A percentile compares a stretch with the other conserved stretches of the same genome.
phyloP scores from a whole-genome alignment of 345 rosid species.

The Aethionema arabicum region DNA sequence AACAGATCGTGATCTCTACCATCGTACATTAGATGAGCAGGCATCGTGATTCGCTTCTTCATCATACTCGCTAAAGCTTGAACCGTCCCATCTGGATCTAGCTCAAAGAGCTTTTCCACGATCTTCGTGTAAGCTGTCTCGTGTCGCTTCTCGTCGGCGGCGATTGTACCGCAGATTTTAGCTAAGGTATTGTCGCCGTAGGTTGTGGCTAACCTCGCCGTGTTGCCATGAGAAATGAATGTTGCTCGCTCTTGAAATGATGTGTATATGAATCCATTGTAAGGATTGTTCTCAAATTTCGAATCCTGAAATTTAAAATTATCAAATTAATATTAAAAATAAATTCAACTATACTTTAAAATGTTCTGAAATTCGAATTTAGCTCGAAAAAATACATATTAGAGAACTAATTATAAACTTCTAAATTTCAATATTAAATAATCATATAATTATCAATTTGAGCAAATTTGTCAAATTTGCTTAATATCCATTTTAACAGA shows the following conservation, averaged over 20 bases:
- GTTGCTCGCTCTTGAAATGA: slow-evolving; percentile 71
- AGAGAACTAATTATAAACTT: too few relatives aligned
- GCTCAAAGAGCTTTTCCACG: slow-evolving; percentile 53
- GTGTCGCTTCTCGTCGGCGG: slow-evolving; percentile 61
- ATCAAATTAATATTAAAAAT: too few relatives aligned
- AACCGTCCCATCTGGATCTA: slow-evolving; percentile 49
- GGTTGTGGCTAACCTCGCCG: slow-evolving; percentile 40
- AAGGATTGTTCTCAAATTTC: slow-evolving; percentile 51
- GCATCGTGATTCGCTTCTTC: slow-evolving; percentile 58
- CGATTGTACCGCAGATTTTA: slow-evolving; percentile 53
- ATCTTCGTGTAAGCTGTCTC: slow-evolving; percentile 55
- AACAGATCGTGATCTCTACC: slow-evolving; percentile 45
- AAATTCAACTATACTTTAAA: not conserved
- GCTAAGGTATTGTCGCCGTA: slow-evolving; percentile 50
- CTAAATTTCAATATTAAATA: too few relatives aligned
- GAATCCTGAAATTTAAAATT: slow-evolving; percentile 40
- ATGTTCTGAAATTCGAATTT: slow-evolving; percentile 1
- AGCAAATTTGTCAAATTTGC: too few relatives aligned
- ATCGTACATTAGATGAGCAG: slow-evolving; percentile 58
- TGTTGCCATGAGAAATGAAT: slow-evolving; percentile 60
- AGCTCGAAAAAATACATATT: too few relatives aligned
- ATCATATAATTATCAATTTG: too few relatives aligned
- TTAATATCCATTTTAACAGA: too few relatives aligned
- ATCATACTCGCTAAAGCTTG: slow-evolving; percentile 54
- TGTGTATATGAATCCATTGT: slow-evolving; percentile 59